Conservation (phyloP, 768 basidiomycete genomes). For the Neoboletus magnificus region DNA sequence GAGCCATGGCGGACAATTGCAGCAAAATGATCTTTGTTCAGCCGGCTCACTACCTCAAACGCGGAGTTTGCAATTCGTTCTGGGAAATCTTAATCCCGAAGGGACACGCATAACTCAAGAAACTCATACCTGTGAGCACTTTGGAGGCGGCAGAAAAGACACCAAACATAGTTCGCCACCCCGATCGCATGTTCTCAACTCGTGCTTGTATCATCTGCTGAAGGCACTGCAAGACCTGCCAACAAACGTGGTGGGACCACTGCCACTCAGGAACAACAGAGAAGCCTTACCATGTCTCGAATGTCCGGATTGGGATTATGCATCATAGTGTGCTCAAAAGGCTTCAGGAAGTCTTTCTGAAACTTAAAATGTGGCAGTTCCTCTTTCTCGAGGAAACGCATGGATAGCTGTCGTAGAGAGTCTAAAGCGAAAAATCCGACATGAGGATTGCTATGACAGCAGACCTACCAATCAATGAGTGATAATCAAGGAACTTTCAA, state of each 20-base stretch:
- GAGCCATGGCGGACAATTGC: slow-evolving; percentile 92
- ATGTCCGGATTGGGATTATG: slow-evolving; percentile 95
- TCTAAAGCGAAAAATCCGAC: slow-evolving; percentile 97
- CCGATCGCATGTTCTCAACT: slow-evolving; percentile 92
- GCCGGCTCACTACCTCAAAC: slow-evolving; percentile 90
- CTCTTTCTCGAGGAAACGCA: slow-evolving; percentile 99
- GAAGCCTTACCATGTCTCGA: slow-evolving; percentile 80
- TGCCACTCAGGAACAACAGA: not conserved
- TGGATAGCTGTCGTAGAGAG: slow-evolving; percentile 92
- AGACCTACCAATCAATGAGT: slow-evolving; percentile 59
- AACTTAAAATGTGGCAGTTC: slow-evolving; percentile 98
- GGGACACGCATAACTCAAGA: not conserved
- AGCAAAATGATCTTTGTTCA: slow-evolving; percentile 88
- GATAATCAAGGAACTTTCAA: not conserved
- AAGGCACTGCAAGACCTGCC: slow-evolving; percentile 90
- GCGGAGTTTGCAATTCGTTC: slow-evolving; percentile 91
- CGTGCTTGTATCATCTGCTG: slow-evolving; percentile 98
- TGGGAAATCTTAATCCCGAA: slow-evolving; percentile 25
- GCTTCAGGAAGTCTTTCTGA: slow-evolving; percentile 97
- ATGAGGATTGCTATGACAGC: slow-evolving; percentile 95
- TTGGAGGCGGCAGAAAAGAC: slow-evolving; percentile 97
- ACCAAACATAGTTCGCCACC: slow-evolving; percentile 99
- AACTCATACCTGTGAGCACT: slow-evolving; percentile 70
- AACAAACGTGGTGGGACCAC: not conserved
- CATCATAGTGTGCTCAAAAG: slow-evolving; percentile 97